Evolutionary conservation across 768 basidiomycete genomes (phyloP).

Genomic region (Pisolithus albus): DNA sequence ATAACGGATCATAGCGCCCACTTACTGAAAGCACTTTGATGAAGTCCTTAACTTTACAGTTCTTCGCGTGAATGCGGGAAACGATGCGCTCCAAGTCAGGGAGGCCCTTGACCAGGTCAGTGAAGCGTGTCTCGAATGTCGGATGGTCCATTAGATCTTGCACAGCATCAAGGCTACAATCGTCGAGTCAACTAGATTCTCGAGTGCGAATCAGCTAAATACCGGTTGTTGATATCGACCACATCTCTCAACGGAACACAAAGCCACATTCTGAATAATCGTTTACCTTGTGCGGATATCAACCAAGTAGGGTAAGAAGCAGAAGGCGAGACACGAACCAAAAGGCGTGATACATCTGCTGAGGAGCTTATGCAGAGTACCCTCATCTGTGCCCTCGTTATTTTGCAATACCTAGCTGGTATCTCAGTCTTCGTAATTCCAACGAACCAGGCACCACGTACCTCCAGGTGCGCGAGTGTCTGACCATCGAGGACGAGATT

Average conservation of each 20-base stretch:
- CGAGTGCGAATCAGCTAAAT: constrained; percentile 15
- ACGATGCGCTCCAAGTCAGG: constrained; percentile 93
- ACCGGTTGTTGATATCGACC: constrained; percentile 85
- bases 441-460: constrained; percentile 22
- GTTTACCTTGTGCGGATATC: constrained; percentile 56
- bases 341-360: constrained; percentile 86
- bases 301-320: constrained; percentile 3
- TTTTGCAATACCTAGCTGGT: constrained; percentile 68
- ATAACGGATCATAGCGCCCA: not conserved
- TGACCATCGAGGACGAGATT: constrained; percentile 89
- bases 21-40: constrained; percentile 70
- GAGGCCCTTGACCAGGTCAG: constrained; percentile 66
- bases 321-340: constrained; percentile 38
- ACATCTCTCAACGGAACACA: constrained; percentile 84
- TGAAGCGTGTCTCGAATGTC: constrained; percentile 71
- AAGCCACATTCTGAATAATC: constrained; percentile 94
- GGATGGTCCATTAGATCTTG: constrained; percentile 81
- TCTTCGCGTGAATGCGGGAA: constrained; percentile 91
- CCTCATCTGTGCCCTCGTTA: constrained; percentile 89
- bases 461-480: constrained; percentile 92
- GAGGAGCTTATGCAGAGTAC: constrained; percentile 77
- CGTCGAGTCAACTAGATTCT: constrained; percentile 7
- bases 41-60: constrained; percentile 83
- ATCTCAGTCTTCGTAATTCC: not conserved
- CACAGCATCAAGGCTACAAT: constrained; percentile 80